phyloP scores from a whole-genome alignment of 176 grass and related monocot genomes.

The Bromus sterilis region DNA sequence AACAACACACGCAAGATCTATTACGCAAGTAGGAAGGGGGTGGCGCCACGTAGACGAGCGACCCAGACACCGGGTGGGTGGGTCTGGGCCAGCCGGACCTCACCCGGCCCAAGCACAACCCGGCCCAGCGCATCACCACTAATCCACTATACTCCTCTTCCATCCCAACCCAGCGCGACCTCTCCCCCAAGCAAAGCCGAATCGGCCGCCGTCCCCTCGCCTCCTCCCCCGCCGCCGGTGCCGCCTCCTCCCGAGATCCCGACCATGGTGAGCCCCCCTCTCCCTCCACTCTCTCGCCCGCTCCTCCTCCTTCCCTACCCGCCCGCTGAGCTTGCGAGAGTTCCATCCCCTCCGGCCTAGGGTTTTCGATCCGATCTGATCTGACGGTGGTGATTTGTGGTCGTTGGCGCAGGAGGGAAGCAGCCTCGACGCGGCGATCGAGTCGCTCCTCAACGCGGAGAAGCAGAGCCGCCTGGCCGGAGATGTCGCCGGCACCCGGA shows the following conservation, averaged over 20 bases:
- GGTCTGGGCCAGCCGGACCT: too few relatives aligned
- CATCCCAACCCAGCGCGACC: not conserved
- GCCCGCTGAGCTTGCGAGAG: not conserved
- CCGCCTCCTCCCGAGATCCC: not conserved
- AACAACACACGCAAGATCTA: too few relatives aligned
- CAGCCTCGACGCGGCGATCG: conserved; percentile 76
- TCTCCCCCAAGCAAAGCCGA: conserved; percentile 16
- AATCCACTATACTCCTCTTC: not conserved
- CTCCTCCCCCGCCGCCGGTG: not conserved
- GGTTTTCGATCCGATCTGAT: conserved; percentile 20
- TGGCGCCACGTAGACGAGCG: too few relatives aligned
- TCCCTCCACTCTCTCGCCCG: not conserved
- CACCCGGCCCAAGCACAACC: too few relatives aligned
- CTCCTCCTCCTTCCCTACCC: not conserved
- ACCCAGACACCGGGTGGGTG: too few relatives aligned
- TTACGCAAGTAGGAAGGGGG: too few relatives aligned
- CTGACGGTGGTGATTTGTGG: not conserved
- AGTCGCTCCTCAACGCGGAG: conserved; percentile 79
- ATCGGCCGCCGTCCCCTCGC: not conserved
- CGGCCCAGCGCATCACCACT: not conserved
- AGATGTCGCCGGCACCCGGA: conserved; percentile 83
- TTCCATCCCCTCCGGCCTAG: not conserved
- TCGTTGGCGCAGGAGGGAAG: conserved; percentile 47
- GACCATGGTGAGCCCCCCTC: conserved; percentile 24
- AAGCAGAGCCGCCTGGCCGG: conserved; percentile 86